Conservation (phyloP, 177 flowering plant species). For the Vitis hybrid region DNA sequence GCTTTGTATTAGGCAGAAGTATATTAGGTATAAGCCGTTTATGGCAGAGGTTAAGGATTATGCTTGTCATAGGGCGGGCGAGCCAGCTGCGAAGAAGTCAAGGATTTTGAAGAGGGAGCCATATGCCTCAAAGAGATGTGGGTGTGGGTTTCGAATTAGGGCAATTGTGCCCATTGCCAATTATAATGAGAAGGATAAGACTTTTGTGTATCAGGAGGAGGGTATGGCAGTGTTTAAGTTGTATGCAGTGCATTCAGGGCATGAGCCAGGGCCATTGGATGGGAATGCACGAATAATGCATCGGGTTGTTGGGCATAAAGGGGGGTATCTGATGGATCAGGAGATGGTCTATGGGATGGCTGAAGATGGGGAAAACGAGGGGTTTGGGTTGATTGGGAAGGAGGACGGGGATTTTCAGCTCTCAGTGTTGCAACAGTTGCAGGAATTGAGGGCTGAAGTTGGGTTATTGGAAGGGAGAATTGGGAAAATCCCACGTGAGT, state of each 20-base stretch:
- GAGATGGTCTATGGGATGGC: constrained; percentile 71
- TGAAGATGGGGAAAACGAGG: constrained; percentile 68
- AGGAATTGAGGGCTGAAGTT: constrained; percentile 69
- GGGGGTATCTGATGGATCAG: constrained; percentile 64
- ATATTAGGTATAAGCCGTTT: constrained; percentile 94
- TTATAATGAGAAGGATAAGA: constrained; percentile 96
- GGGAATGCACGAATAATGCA: constrained; percentile 99
- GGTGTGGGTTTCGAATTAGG: constrained; percentile 96
- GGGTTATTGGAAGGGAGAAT: constrained; percentile 69
- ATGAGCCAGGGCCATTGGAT: constrained; percentile 96
- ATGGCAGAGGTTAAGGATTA: constrained; percentile 99
- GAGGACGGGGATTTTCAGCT: constrained; percentile 63
- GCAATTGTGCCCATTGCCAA: constrained; percentile 93
- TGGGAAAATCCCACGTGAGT: constrained; percentile 51
- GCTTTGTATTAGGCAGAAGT: constrained; percentile 95
- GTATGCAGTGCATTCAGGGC: constrained; percentile 96
- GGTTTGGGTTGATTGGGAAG: constrained; percentile 58
- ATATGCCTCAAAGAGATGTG: constrained; percentile 91
- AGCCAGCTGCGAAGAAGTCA: constrained; percentile 82
- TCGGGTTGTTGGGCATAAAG: constrained; percentile 86
- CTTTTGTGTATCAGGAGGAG: constrained; percentile 92
- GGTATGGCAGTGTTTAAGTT: constrained; percentile 91
- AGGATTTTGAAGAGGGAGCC: constrained; percentile 90
- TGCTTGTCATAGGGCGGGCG: constrained; percentile 97
- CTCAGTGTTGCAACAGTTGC: constrained; percentile 72